Conservation (phyloP, 2,329 filamentous ascomycete genomes). For the Lachnellula arida region DNA sequence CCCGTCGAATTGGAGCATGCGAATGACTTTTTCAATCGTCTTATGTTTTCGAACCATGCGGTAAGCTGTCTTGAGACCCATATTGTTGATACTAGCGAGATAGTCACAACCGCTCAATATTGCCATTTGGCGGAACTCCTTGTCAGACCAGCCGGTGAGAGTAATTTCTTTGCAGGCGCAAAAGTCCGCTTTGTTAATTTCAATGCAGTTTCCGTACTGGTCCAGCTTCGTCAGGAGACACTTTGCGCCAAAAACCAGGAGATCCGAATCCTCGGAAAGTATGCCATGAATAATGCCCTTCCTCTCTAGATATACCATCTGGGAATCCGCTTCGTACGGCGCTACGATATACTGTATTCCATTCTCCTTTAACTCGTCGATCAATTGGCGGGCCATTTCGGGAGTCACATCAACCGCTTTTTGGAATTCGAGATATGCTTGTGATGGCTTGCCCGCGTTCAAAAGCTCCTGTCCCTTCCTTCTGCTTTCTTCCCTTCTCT, state of each 20-base stretch:
- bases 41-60: slow-evolving; percentile 87
- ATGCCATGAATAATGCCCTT: slow-evolving; percentile 82
- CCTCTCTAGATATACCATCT: slow-evolving; percentile 88
- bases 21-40: slow-evolving; percentile 74
- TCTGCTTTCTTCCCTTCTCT: slow-evolving; percentile 71
- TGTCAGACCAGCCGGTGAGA: slow-evolving; percentile 85
- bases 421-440: slow-evolving; percentile 82
- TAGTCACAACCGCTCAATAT: slow-evolving; percentile 98
- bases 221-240: slow-evolving; percentile 90
- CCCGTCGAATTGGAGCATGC: slow-evolving; percentile 82
- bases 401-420: slow-evolving; percentile 96
- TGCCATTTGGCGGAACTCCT: slow-evolving; percentile 89
- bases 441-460: slow-evolving; percentile 71
- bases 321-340: slow-evolving; percentile 96
- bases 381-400: slow-evolving; percentile 87
- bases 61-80: slow-evolving; percentile 92
- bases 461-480: slow-evolving; percentile 72
- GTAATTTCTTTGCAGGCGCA: slow-evolving; percentile 83
- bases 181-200: slow-evolving; percentile 87
- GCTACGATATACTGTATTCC: slow-evolving; percentile 86
- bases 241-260: slow-evolving; percentile 91
- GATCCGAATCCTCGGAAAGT: slow-evolving; percentile 91
- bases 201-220: slow-evolving; percentile 86
- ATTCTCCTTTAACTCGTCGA: slow-evolving; percentile 82
- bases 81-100: slow-evolving; percentile 73